A percentile compares a stretch with the other conserved stretches of the same genome.
Evolutionary conservation across 2,329 filamentous ascomycete genomes (phyloP).

Genomic region (Tolypocladium album): DNA sequence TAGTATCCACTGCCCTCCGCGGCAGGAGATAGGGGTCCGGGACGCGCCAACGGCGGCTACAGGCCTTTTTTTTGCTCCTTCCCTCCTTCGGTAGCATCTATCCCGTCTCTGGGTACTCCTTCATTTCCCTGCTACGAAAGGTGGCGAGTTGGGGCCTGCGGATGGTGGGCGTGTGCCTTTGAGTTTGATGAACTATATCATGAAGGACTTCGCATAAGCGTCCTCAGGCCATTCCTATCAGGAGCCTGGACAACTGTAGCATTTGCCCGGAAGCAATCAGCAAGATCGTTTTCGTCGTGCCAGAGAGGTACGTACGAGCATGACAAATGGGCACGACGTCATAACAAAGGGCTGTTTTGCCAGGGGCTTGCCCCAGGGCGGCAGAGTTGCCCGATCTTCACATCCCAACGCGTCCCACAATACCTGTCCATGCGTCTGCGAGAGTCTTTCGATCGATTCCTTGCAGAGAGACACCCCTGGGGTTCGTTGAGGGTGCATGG

Average conservation of each 20-base stretch:
- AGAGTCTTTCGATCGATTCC: neutral
- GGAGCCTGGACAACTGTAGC: neutral
- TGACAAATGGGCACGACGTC: neutral
- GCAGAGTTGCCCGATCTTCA: neutral
- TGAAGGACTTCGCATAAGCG: neutral
- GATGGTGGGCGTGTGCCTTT: neutral
- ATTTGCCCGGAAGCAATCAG: neutral
- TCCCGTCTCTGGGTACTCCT: neutral
- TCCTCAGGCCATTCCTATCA: neutral
- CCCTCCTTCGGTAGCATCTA: neutral
- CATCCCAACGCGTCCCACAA: neutral
- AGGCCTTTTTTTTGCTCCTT: neutral
- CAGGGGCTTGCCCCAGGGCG: neutral
- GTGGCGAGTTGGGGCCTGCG: neutral
- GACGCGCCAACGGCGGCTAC: neutral
- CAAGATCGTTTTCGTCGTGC: neutral
- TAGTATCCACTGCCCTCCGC: neutral
- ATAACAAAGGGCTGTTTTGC: neutral
- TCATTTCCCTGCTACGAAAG: too few species aligned
- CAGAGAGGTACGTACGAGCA: neutral
- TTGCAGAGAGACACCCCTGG: neutral
- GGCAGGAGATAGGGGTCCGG: neutral
- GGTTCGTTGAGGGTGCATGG: neutral
- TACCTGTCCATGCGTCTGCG: neutral
- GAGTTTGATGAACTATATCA: neutral